Evolutionary conservation across 2,329 filamentous ascomycete genomes (phyloP).

Genomic region (Epichloe gansuensis): DNA sequence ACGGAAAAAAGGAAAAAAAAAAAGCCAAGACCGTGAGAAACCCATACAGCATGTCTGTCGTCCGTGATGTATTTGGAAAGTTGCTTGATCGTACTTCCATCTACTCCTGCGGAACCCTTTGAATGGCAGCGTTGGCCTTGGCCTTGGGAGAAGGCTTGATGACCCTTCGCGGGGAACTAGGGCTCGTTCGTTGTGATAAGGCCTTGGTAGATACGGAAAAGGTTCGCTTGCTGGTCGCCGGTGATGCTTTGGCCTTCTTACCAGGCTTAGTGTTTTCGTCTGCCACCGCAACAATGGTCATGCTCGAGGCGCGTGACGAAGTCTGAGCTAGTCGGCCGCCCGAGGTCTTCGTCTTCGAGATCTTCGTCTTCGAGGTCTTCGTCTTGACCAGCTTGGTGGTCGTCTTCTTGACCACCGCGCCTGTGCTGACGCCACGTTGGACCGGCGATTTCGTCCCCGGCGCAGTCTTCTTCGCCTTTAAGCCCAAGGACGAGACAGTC

Average conservation of each 20-base stretch:
- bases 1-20: neutral
- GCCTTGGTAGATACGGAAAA: neutral
- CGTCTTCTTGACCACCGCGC: conserved; percentile 17
- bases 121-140: conserved; percentile 5
- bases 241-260: neutral
- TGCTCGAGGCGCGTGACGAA: conserved; percentile 9
- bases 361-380: conserved; percentile 2
- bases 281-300: conserved; percentile 9
- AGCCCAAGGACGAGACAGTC: conserved; percentile 12
- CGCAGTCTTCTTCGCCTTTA: conserved; percentile 14
- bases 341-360: conserved; percentile 3
- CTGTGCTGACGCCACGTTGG: conserved; percentile 15
- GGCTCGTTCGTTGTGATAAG: neutral
- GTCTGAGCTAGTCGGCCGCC: conserved; percentile 2
- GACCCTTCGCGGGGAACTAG: conserved; percentile 2
- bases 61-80: no score
- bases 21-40: neutral
- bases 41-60: no score
- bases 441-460: conserved; percentile 4
- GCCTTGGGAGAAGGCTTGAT: conserved; percentile 8
- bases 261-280: conserved; percentile 3
- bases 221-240: neutral
- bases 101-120: conserved; percentile 1
- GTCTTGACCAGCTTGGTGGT: conserved; percentile 11
- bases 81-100: no score